Conservation (phyloP, 129 eudicot genomes). For the Ambrosia trifida region DNA sequence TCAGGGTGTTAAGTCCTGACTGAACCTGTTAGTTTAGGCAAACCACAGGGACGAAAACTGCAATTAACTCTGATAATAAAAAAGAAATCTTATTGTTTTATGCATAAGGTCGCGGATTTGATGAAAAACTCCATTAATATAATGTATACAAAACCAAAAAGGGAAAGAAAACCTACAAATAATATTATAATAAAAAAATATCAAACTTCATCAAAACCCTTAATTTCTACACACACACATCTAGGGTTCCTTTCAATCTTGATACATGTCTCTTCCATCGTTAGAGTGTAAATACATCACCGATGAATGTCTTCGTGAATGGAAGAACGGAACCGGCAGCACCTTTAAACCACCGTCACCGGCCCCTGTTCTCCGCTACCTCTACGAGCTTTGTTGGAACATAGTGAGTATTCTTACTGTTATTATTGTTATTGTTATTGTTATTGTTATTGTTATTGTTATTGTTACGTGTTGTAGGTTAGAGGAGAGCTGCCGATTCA, state of each 20-base stretch:
- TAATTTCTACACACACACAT: background rate
- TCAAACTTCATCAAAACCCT: too few species aligned
- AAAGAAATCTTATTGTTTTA: too few species aligned
- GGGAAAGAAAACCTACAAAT: too few species aligned
- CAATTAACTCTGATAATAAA: too few species aligned
- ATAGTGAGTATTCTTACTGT: conserved; percentile 41
- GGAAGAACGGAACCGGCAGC: conserved; percentile 63
- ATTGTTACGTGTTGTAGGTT: conserved; percentile 44
- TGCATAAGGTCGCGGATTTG: too few species aligned
- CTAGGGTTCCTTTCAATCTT: conserved; percentile 27
- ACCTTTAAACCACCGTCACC: conserved; percentile 57
- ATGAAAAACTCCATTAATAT: too few species aligned
- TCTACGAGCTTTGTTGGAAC: conserved; percentile 81
- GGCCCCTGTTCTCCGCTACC: conserved; percentile 66
- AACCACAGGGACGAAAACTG: too few species aligned
- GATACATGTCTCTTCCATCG: conserved; percentile 82
- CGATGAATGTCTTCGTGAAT: conserved; percentile 73
- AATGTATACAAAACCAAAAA: too few species aligned
- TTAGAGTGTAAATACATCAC: conserved; percentile 63
- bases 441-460: background rate
- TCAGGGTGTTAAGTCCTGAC: too few species aligned
- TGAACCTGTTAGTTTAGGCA: too few species aligned
- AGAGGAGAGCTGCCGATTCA: conserved; percentile 80
- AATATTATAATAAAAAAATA: too few species aligned
- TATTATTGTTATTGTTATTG: background rate